A percentile compares a stretch with the other conserved stretches of the same genome.
These are phyloP conservation scores for Ogataea philodendri DNA, from an alignment of 805 yeast species.

Conservation along the genomic window DNA sequence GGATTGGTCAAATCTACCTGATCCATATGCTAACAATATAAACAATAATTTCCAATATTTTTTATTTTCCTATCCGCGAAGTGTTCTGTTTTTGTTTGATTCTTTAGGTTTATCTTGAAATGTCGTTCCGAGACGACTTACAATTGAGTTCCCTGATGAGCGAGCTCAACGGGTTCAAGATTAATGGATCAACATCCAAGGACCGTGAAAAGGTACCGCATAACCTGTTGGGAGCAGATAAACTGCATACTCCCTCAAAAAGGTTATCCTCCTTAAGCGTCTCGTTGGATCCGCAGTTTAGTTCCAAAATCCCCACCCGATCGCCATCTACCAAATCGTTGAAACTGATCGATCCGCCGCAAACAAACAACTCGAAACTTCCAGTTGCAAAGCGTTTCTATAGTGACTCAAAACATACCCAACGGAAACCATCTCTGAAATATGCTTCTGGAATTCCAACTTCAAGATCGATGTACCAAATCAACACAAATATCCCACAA, in stretches of 20 bases:
- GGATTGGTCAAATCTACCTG: conserved; percentile 16
- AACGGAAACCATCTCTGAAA: conserved; percentile 3
- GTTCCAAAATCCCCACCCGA: conserved; percentile 26
- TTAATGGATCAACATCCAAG: conserved; percentile 5
- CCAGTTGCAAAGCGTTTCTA: conserved; percentile 20
- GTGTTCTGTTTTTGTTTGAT: conserved; percentile 3
- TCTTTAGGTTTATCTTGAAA: conserved; percentile 1
- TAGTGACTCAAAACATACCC: conserved; percentile 14
- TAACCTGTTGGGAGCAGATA: conserved; percentile 1
- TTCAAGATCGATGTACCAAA: conserved; percentile 15
- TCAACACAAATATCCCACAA: conserved; percentile 5
- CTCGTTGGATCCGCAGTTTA: conserved; percentile 19
- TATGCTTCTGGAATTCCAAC: conserved; percentile 11
- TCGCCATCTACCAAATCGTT: conserved; percentile 22
- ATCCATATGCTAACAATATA: conserved; percentile 1
- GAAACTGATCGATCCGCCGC: conserved; percentile 8
- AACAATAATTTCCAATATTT: background rate
- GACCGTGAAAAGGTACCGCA: background rate
- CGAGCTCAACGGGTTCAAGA: conserved; percentile 8
- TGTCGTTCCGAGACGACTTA: conserved; percentile 5
- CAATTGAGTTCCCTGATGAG: conserved; percentile 2
- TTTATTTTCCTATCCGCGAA: conserved; percentile 10
- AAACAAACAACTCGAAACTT: conserved; percentile 14
- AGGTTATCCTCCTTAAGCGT: conserved; percentile 20
- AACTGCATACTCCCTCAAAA: conserved; percentile 3